These are phyloP conservation scores for Ilyonectria robusta DNA, from an alignment of 2,329 filamentous ascomycete species.

Conservation along the genomic window DNA sequence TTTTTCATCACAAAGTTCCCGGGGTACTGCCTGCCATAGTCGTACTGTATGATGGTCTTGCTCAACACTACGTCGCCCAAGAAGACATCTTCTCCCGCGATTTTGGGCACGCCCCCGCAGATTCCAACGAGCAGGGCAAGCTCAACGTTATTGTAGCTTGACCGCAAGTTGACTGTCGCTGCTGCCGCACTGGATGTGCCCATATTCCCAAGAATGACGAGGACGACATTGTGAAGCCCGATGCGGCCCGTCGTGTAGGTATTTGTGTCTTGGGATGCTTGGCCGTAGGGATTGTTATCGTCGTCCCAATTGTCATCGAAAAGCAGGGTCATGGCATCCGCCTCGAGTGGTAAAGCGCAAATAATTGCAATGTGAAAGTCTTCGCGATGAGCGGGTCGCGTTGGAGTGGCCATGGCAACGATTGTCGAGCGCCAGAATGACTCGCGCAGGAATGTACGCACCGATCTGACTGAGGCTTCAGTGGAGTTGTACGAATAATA, in stretches of 20 bases:
- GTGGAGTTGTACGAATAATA: background rate
- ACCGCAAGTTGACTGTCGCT: slow-evolving; percentile 45
- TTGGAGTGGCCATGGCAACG: background rate
- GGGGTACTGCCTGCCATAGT: slow-evolving; percentile 47
- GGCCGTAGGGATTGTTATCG: background rate
- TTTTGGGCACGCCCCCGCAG: slow-evolving; percentile 53
- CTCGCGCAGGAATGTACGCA: background rate
- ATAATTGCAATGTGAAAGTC: slow-evolving; percentile 39
- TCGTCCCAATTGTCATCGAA: slow-evolving; percentile 6
- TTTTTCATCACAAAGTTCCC: slow-evolving; percentile 45
- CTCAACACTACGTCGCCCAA: slow-evolving; percentile 53
- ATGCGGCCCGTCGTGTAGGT: slow-evolving; percentile 45
- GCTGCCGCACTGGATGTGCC: slow-evolving; percentile 49
- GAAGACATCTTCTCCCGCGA: slow-evolving; percentile 36
- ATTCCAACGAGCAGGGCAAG: slow-evolving; percentile 56
- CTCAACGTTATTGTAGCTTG: slow-evolving; percentile 51
- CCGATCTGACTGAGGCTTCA: background rate
- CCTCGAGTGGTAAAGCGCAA: slow-evolving; percentile 28
- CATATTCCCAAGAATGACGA: slow-evolving; percentile 44
- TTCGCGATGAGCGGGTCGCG: background rate
- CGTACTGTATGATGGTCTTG: slow-evolving; percentile 48
- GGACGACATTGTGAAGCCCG: slow-evolving; percentile 45
- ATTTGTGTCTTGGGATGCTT: slow-evolving; percentile 32
- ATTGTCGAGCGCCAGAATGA: background rate
- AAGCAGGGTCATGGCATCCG: background rate